Percentiles rank a stretch among this genome's conserved stretches.
These are phyloP conservation scores for Lactifluus hygrophoroides DNA, from an alignment of 768 basidiomycete species.

Conservation along the genomic window DNA sequence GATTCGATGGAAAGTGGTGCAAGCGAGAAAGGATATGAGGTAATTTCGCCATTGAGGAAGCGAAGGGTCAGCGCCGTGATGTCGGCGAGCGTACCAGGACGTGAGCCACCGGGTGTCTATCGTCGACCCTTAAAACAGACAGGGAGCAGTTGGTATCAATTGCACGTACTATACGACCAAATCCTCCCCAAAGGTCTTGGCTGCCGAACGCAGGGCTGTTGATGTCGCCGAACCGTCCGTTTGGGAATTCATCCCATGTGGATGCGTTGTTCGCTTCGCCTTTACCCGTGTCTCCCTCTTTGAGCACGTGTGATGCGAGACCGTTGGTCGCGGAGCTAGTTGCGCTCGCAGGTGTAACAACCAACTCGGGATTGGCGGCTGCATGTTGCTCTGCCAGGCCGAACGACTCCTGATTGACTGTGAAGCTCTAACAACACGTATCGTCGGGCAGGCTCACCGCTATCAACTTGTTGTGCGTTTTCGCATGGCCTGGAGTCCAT, in stretches of 20 bases:
- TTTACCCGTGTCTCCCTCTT: conserved; percentile 51
- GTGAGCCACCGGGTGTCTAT: conserved; percentile 3
- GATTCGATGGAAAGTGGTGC: conserved; percentile 79
- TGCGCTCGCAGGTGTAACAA: conserved; percentile 60
- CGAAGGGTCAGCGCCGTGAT: conserved; percentile 72
- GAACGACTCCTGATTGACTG: conserved; percentile 24
- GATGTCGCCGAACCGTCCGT: conserved; percentile 96
- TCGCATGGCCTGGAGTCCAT: conserved; percentile 45
- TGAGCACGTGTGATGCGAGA: conserved; percentile 40
- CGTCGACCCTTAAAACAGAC: not conserved
- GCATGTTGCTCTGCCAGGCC: conserved; percentile 23
- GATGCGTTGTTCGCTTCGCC: conserved; percentile 72
- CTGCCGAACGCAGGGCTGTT: conserved; percentile 93
- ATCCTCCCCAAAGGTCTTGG: conserved; percentile 70
- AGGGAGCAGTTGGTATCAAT: not conserved
- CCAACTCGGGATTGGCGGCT: conserved; percentile 31
- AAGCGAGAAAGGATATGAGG: conserved; percentile 84
- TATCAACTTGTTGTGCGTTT: conserved; percentile 56
- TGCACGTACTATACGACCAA: conserved; percentile 44
- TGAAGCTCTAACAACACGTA: not conserved
- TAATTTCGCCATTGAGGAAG: conserved; percentile 65
- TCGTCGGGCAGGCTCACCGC: conserved; percentile 34
- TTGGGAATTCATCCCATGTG: conserved; percentile 94
- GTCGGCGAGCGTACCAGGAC: conserved; percentile 34
- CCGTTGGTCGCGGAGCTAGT: conserved; percentile 51